Evolutionary conservation across 73 alveolate species (phyloP).

Genomic region (Urostyla sp.): DNA sequence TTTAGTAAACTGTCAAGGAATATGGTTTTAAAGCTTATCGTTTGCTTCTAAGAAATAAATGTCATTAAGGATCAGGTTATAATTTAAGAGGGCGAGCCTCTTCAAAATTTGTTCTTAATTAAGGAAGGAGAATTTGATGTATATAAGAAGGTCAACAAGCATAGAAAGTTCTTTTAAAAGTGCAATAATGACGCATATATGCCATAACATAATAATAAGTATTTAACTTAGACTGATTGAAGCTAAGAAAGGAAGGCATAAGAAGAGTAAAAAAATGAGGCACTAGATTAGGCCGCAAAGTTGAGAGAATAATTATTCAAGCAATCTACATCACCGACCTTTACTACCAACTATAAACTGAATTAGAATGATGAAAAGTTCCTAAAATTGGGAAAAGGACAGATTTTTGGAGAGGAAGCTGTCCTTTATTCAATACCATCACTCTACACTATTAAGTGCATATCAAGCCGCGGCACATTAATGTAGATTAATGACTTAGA

Average conservation of each 20-base stretch:
- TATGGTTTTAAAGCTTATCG: neutral
- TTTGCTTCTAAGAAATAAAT: neutral
- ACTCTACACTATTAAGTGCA: slow-evolving; percentile 36
- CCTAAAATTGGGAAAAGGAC: slow-evolving; percentile 13
- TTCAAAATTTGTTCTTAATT: slow-evolving; percentile 42
- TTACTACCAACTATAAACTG: no score
- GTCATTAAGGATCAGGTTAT: slow-evolving; percentile 2
- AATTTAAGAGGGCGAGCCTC: slow-evolving; percentile 15
- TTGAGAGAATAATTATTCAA: no score
- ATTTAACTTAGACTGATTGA: no score
- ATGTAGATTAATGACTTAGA: slow-evolving; percentile 36
- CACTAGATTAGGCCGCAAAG: no score
- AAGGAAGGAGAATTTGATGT: slow-evolving; percentile 70
- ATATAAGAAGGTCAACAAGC: slow-evolving; percentile 33
- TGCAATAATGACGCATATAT: no score
- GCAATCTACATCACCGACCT: no score
- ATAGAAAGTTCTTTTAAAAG: no score
- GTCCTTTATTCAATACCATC: neutral
- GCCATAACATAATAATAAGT: no score
- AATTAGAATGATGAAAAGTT: slow-evolving; percentile 8
- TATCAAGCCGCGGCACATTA: slow-evolving; percentile 21
- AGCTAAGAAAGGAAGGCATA: no score
- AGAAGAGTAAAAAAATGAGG: no score
- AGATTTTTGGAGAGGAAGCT: slow-evolving; percentile 46
- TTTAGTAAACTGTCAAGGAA: slow-evolving; percentile 21